Evolutionary conservation across 2,329 filamentous ascomycete genomes (phyloP), one percentile per base, ranked within the genome.

Genomic region (Colletotrichum tropicale): DNA sequence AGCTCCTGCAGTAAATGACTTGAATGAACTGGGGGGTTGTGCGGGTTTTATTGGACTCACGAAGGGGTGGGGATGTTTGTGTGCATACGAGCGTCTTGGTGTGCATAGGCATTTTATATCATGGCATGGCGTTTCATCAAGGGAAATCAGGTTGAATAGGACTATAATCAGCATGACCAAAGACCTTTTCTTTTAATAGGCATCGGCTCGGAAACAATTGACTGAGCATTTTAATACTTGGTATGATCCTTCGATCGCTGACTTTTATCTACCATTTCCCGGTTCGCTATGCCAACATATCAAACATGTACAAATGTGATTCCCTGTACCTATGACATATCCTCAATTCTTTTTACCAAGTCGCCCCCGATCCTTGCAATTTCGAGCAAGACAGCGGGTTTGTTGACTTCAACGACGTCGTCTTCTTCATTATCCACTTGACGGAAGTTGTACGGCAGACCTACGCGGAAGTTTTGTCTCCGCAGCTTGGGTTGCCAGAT

Each of bases 331-430:
- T 79, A 34, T 80, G 65, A 66, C 78, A 6, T 80, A 76, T 81
- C 85, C 80, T 96, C 92, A 71, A 96, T 91, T 80, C 84, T 91
- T 79, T 91, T 89, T 61, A 98, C 88, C 83, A 98, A 81, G 74
- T 93, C 90, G 2, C 91, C 92, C 10, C 92, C 92, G 55, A 93
- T 86, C 76, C 92, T 90, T 56, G 91, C 91, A 82, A 98, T 95
- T 85, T 97, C 95, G 36, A 91, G 87, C 66, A 96, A 80, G 7
- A 97, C 91, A 0, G 90, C 93, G 56, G 88, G 87, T 78, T 90
- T 91, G 79, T 97, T 95, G 8, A 96, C 84, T 77, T 90, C 88
- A 28, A 94, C 91, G 26, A 89, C 85, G 66, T 85, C 86, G 10
- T 82, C 86, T 6, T 86, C 86, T 0, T 82, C 84, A 1, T 80